phyloP scores from a whole-genome alignment of 805 yeast species.

The Metschnikowia kofuensis region DNA sequence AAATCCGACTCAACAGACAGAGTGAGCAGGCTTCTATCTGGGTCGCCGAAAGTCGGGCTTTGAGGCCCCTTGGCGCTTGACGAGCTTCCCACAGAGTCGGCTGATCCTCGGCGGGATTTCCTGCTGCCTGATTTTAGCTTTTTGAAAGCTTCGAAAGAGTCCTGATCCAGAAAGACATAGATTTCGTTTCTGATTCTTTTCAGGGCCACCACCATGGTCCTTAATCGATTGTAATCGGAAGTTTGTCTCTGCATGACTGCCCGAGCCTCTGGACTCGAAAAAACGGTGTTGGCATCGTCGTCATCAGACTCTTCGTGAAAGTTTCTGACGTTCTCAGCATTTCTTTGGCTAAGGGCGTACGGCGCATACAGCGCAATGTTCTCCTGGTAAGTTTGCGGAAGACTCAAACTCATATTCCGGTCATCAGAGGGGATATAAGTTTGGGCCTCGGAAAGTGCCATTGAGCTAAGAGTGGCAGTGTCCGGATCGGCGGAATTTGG shows the following conservation, averaged over 20 bases:
- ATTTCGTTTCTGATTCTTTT: constrained; percentile 28
- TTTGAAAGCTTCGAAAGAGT: constrained; percentile 28
- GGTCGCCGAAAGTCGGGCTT: not conserved
- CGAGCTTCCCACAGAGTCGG: not conserved
- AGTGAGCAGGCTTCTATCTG: not conserved
- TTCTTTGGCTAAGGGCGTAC: not conserved
- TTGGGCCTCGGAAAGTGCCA: not conserved
- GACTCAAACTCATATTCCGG: not conserved
- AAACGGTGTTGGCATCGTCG: constrained; percentile 2
- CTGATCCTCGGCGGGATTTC: constrained; percentile 2
- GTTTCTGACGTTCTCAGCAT: not conserved
- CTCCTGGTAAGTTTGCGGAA: not conserved
- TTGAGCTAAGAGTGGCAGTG: not conserved
- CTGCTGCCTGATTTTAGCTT: constrained; percentile 19
- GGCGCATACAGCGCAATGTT: not conserved
- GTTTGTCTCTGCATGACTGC: constrained; percentile 21
- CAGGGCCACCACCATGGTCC: constrained; percentile 27
- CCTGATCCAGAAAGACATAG: constrained; percentile 29
- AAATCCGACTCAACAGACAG: not conserved
- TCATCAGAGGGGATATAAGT: not conserved
- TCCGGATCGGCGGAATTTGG: not conserved
- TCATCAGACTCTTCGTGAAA: not conserved
- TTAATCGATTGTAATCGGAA: constrained; percentile 23
- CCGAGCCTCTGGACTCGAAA: not conserved
- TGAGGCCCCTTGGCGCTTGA: not conserved